Conservation (phyloP, 2,329 filamentous ascomycete species). For the Colletotrichum plurivorum region DNA sequence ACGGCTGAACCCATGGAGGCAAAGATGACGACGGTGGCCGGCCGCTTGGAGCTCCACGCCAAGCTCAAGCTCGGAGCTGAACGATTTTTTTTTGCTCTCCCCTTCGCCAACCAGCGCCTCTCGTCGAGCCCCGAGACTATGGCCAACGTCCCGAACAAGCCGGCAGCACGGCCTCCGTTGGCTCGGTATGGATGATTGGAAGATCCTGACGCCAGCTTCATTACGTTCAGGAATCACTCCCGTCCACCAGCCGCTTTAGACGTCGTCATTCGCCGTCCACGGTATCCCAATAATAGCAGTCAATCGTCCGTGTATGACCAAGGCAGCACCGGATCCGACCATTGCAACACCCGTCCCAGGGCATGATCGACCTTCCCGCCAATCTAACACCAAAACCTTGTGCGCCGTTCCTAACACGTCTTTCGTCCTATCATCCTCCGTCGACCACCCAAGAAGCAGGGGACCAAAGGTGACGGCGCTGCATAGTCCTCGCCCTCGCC, state of each 20-base stretch:
- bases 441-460: not conserved
- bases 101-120: constrained; percentile 2
- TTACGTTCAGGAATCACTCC: constrained; percentile 16
- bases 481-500: not conserved
- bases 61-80: constrained; percentile 14
- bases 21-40: constrained; percentile 11
- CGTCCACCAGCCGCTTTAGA: not conserved
- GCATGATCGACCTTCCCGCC: constrained; percentile 33
- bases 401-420: not conserved
- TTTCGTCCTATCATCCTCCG: constrained; percentile 8
- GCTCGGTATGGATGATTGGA: not conserved
- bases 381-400: constrained; percentile 29
- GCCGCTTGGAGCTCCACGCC: not conserved
- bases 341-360: constrained; percentile 14
- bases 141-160: constrained; percentile 12
- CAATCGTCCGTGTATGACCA: not conserved
- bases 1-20: not conserved
- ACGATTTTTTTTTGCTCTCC: not conserved
- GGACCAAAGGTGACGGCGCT: not conserved
- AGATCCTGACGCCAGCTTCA: constrained; percentile 7
- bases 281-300: not conserved
- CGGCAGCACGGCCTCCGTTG: not conserved
- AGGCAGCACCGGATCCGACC: constrained; percentile 25
- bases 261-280: not conserved
- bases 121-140: not conserved